Base-by-base conservation (phyloP, 768 basidiomycete species). In the Saitozyma sp. region DNA sequence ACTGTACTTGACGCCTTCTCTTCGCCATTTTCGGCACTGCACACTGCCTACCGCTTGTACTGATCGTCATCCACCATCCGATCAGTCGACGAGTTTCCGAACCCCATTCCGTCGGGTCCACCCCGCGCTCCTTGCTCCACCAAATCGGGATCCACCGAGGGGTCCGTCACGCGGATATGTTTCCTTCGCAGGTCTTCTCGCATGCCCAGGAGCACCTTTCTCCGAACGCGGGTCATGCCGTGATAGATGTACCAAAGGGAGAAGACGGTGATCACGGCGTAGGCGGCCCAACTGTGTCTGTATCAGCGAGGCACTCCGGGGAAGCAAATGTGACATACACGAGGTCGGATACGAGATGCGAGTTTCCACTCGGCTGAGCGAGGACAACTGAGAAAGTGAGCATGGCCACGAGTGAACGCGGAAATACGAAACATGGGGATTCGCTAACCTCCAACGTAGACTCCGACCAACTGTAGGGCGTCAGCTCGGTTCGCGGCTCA, bases 321-420 rank as follows among this genome's bases (percentile, higher is more conserved):
- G n/a, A 19, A 42, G 50, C 38, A 54, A 50, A 46, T 39, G 41
- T 13, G 4, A 59, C 69, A 50, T 58, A 72, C 16, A 94, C 89
- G 10, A 82, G 78, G 65, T 90, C 86, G 62, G 86, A 88, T 61
- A 92, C 84, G 58, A 89, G 85, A 61, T 82, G 85, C 69, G 86
- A 84, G 65, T 83, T 83, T 2, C 77, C 73, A 20, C 70, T 66
- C 17, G 83, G 67, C 48, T 74, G 56, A 14, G 77, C 72, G 65
- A 78, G 59, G n/a, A 78, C 67, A 42, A 78, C 79, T 58, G 51
- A 40, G 41, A 38, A 2, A 46, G 45, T 46, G 45, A 46, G n/a
- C 45, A 13, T 46, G n/a, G 13, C 45, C n/a, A 11, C 45, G 45
- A 46, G 13, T 46, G 45, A 13, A 46, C n/a, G 45, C 13, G 45